phyloP scores from a whole-genome alignment of 2,329 filamentous ascomycete species.

The Epicoccum nigrum region DNA sequence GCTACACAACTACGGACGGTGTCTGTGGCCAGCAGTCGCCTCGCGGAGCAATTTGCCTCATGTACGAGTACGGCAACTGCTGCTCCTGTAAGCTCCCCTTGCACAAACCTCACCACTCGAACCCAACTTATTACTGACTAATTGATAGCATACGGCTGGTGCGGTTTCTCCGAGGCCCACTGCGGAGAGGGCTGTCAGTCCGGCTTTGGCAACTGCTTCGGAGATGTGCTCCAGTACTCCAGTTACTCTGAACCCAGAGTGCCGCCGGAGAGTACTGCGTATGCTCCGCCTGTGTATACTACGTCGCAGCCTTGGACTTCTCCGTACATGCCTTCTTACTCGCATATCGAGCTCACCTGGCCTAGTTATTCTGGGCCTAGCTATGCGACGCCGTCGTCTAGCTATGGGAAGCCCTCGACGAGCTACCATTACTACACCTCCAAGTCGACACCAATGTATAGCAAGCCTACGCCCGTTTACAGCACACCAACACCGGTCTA shows the following conservation, averaged over 20 bases:
- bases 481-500: neutral
- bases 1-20: slow-evolving; percentile 1
- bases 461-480: neutral
- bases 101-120: too few relatives aligned
- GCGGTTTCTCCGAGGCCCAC: slow-evolving; percentile 5
- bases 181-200: slow-evolving; percentile 12
- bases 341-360: neutral
- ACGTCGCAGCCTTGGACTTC: neutral
- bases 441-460: neutral
- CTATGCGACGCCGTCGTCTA: too few relatives aligned
- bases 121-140: neutral
- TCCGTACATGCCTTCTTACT: neutral
- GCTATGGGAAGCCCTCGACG: neutral
- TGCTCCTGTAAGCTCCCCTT: slow-evolving; percentile 15
- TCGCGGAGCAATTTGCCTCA: slow-evolving; percentile 6
- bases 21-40: slow-evolving; percentile 9
- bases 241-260: neutral
- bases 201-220: slow-evolving; percentile 6
- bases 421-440: too few relatives aligned
- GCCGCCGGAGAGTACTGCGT: neutral
- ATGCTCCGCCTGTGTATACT: neutral
- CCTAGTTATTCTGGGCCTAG: too few relatives aligned
- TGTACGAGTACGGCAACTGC: slow-evolving; percentile 13
- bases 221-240: neutral
- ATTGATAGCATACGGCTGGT: slow-evolving; percentile 5